Percentiles rank a stretch among this genome's conserved stretches.
Evolutionary conservation across 1,139 yeast genomes (phyloP).

Genomic region (Eremothecium sinecaudum): DNA sequence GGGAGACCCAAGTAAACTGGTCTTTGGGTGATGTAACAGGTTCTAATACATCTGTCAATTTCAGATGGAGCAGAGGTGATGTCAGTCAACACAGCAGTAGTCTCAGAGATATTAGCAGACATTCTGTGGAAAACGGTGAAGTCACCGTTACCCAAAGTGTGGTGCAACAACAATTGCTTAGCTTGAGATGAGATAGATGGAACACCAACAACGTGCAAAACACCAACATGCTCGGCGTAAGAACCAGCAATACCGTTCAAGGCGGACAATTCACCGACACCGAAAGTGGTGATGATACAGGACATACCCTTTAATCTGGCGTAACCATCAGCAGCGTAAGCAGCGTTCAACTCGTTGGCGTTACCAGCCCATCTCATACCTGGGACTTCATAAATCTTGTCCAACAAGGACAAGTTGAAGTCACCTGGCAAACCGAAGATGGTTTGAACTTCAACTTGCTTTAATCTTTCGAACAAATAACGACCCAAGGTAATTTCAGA

Average conservation of each 20-base stretch:
- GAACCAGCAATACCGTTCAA: constrained; percentile 79
- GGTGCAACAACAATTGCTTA: constrained; percentile 49
- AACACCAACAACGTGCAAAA: constrained; percentile 78
- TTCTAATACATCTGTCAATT: constrained; percentile 66
- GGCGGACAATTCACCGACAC: constrained; percentile 84
- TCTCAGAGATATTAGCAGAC: constrained; percentile 60
- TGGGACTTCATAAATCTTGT: constrained; percentile 52
- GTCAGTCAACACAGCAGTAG: constrained; percentile 56
- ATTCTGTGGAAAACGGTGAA: constrained; percentile 69
- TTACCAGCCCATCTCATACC: constrained; percentile 61
- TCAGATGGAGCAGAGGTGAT: constrained; percentile 53
- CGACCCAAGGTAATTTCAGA: constrained; percentile 45
- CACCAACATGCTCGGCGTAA: constrained; percentile 68
- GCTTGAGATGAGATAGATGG: constrained; percentile 57
- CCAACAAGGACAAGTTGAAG: constrained; percentile 55
- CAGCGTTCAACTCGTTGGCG: constrained; percentile 64
- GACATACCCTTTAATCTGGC: constrained; percentile 56
- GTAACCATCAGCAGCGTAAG: constrained; percentile 66
- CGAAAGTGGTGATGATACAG: constrained; percentile 58
- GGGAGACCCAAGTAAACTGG: constrained; percentile 82
- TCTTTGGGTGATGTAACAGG: constrained; percentile 63
- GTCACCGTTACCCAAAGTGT: constrained; percentile 78
- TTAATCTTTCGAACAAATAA: constrained; percentile 53
- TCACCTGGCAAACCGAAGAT: constrained; percentile 64
- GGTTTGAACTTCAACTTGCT: constrained; percentile 44